Percentiles rank a stretch among this genome's conserved stretches.
Conservation (phyloP, 495 filamentous ascomycete species). For the Penicillium herquei region DNA sequence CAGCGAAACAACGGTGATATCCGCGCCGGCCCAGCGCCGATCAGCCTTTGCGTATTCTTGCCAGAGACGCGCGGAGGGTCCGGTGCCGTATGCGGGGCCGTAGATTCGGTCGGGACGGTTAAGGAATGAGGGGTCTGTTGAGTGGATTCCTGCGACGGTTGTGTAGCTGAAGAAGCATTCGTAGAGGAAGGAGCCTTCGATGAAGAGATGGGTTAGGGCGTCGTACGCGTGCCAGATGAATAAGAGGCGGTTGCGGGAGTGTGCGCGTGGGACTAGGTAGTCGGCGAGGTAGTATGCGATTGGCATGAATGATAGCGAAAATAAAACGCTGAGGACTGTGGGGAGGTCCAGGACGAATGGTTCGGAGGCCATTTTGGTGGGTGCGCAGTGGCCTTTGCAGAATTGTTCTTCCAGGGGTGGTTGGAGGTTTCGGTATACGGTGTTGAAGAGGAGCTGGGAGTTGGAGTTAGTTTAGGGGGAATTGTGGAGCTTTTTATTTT, state of each 20-base stretch:
- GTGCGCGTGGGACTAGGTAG: conserved; percentile 44
- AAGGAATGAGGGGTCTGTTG: conserved; percentile 51
- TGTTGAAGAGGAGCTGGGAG: too few relatives aligned
- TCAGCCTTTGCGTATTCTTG: conserved; percentile 93
- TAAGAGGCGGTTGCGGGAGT: conserved; percentile 59
- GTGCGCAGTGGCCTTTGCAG: neutral
- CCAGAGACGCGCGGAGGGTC: conserved; percentile 72
- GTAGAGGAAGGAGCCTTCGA: conserved; percentile 90
- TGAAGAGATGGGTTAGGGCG: conserved; percentile 79
- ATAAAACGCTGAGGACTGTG: conserved; percentile 52
- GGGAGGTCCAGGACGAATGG: conserved; percentile 46
- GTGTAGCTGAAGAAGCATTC: conserved; percentile 82
- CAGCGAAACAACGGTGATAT: conserved; percentile 74
- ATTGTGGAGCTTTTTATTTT: neutral
- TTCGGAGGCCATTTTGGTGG: conserved; percentile 9
- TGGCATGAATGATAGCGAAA: conserved; percentile 53
- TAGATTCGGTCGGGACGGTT: conserved; percentile 58
- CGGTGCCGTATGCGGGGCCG: conserved; percentile 66
- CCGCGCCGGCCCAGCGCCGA: conserved; percentile 73
- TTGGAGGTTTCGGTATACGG: neutral
- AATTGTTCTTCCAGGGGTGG: neutral
- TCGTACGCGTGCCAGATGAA: conserved; percentile 97
- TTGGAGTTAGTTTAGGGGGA: neutral
- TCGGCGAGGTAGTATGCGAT: conserved; percentile 48
- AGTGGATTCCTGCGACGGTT: conserved; percentile 38